Evolutionary conservation across 2,329 filamentous ascomycete species (phyloP), one percentile per base, ranked within the genome.

Genomic region (Plectosphaerella sp.): DNA sequence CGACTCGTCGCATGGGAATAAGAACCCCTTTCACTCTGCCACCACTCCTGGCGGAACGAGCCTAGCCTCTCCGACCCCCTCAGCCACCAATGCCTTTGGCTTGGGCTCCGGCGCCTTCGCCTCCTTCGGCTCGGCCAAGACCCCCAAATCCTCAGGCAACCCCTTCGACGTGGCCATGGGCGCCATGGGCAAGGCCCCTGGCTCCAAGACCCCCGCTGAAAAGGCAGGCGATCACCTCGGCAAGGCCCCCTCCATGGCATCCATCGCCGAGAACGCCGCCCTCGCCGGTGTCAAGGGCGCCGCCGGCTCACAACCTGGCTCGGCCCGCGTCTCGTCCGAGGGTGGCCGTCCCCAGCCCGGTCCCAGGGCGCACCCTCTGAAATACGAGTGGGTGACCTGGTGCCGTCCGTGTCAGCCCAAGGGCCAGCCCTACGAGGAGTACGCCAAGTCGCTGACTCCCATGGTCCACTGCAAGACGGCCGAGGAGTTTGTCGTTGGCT

Each of bases 341-440:
- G 45, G 62, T 22, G 37, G 35, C 15, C 35, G 49, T 15, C 37
- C 24, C 50, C 51, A 71, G 73, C 58, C 79, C 82, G 54, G 48
- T 37, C 37, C 20, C 22, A 41, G 35, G 39, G 24, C 25, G 16
- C 54, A 58, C 48, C 56, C 54, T 20, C 78, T 97, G 62, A 91
- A 89, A 72, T 86, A 91, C 69, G 87, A 86, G 57, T 99, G 94
- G 94, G 87, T 96, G 35, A 91, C 97, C 68, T 97, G 94, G 91
- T 99, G 95, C 72, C 84, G 94, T 54, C 94, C 94, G 39, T 94
- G 94, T 48, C 96, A 95, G 62, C 92, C 91, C 59, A 99, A 99
- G 75, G 94, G 93, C 59, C 93, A 94, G 64, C 83, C 83, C 41
- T 86, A 79, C 64, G 82, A 87, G 62, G 93, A 97, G 71, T 99